These are phyloP conservation scores for Lentinula boryana DNA, from an alignment of 768 basidiomycete species.

Conservation along the genomic window DNA sequence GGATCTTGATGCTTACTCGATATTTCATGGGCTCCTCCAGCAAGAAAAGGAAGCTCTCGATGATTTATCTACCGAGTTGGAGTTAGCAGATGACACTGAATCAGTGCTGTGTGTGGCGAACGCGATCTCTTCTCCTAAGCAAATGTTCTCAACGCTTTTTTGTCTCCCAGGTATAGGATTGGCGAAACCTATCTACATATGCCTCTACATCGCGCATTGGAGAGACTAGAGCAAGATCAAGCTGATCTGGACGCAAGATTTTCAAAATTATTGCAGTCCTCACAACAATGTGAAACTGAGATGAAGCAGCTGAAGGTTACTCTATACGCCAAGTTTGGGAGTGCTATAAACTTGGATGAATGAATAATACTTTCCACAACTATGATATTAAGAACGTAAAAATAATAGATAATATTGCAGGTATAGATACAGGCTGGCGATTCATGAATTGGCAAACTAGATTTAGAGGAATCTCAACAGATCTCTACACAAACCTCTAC, in stretches of 20 bases:
- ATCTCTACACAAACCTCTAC: not conserved
- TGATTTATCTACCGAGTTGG: slow-evolving; percentile 82
- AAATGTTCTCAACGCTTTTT: not conserved
- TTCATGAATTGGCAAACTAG: not conserved
- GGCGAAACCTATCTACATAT: slow-evolving; percentile 89
- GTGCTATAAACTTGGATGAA: slow-evolving; percentile 89
- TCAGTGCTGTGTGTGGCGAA: slow-evolving; percentile 55
- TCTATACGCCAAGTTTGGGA: slow-evolving; percentile 89
- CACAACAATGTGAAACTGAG: slow-evolving; percentile 60
- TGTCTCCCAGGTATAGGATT: slow-evolving; percentile 67
- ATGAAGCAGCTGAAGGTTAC: slow-evolving; percentile 79
- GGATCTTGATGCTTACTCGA: not conserved
- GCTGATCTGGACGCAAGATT: slow-evolving; percentile 52
- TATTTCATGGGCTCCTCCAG: slow-evolving; percentile 33
- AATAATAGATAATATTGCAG: too few relatives aligned
- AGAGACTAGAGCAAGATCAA: slow-evolving; percentile 68
- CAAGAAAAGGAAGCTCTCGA: slow-evolving; percentile 94
- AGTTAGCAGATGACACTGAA: slow-evolving; percentile 83
- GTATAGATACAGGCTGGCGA: not conserved
- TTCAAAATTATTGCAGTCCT: slow-evolving; percentile 37
- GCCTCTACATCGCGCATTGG: slow-evolving; percentile 58
- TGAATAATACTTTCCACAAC: slow-evolving; percentile 15
- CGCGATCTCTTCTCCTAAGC: not conserved
- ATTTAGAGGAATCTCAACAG: not conserved
- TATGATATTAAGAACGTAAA: not conserved